Evolutionary conservation across 306 rosid genomes (phyloP).

Genomic region (Sphenostylis stenocarpa): DNA sequence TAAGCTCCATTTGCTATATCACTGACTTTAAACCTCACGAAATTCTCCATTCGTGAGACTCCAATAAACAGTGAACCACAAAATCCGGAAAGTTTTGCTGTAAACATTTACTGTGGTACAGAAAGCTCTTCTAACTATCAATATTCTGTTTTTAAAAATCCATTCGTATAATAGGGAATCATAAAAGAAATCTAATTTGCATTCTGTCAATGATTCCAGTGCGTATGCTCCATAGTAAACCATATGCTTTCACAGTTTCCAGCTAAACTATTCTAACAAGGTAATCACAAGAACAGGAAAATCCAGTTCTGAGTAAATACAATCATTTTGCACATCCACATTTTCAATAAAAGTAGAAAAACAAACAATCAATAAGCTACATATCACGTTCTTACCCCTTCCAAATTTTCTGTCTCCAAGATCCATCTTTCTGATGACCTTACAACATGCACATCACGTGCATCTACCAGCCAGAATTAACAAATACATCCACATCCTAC

Average conservation of each 20-base stretch:
- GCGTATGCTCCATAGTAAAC: neutral
- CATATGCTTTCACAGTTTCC: neutral
- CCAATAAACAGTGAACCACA: slow-evolving; percentile 45
- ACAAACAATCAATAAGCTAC: neutral
- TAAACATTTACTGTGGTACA: slow-evolving; percentile 9
- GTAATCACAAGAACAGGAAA: neutral
- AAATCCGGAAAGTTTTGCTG: neutral
- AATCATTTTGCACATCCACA: neutral
- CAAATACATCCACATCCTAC: neutral
- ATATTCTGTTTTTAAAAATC: neutral
- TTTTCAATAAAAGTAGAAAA: neutral
- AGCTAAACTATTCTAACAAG: neutral
- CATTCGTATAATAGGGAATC: neutral
- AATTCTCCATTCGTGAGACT: slow-evolving; percentile 38
- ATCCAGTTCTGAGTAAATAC: neutral
- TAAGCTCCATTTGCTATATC: slow-evolving; percentile 48
- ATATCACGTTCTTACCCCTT: slow-evolving; percentile 30
- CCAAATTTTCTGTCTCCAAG: slow-evolving; percentile 31
- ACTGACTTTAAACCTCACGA: slow-evolving; percentile 50
- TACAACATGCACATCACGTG: slow-evolving; percentile 21
- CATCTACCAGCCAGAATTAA: slow-evolving; percentile 1
- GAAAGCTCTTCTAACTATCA: slow-evolving; percentile 1
- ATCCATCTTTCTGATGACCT: slow-evolving; percentile 32
- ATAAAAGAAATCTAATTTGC: neutral
- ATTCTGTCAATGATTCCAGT: slow-evolving; percentile 6